These are phyloP conservation scores for Thermothielavioides terrestris DNA, from an alignment of 495 filamentous ascomycete species.

Conservation along the genomic window DNA sequence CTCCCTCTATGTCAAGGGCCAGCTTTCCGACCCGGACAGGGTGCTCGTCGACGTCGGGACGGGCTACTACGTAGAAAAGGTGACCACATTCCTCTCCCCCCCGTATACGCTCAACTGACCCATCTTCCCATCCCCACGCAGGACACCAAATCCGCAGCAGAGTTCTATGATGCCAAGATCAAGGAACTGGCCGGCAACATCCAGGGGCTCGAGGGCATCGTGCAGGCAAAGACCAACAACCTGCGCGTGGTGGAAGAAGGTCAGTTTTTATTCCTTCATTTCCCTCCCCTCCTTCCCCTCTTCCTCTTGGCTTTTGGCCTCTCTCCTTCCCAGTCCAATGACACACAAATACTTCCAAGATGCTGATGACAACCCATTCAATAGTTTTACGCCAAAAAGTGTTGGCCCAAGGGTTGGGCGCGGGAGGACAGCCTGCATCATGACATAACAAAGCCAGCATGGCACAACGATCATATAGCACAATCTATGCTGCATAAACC, in stretches of 20 bases:
- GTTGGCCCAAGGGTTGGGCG: constrained; percentile 13
- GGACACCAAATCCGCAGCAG: constrained; percentile 63
- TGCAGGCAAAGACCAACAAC: constrained; percentile 76
- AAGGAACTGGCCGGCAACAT: constrained; percentile 71
- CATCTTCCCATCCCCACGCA: constrained; percentile 9
- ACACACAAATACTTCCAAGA: not conserved
- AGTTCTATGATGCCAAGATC: constrained; percentile 81
- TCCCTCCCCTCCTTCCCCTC: not conserved
- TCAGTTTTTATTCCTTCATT: constrained; percentile 28
- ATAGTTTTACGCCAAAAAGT: constrained; percentile 55
- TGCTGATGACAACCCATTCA: not conserved
- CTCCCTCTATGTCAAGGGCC: constrained; percentile 87
- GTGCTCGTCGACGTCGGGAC: constrained; percentile 95
- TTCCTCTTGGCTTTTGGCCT: not conserved
- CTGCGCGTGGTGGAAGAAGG: constrained; percentile 83
- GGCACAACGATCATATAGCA: too few relatives aligned
- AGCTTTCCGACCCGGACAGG: constrained; percentile 62
- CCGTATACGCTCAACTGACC: not conserved
- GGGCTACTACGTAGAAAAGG: constrained; percentile 95
- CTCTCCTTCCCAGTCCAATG: not conserved
- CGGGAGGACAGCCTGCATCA: constrained; percentile 11
- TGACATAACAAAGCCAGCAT: not conserved
- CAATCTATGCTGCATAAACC: too few relatives aligned
- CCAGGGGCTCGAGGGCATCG: constrained; percentile 76
- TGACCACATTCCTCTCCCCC: constrained; percentile 19